These are phyloP conservation scores for Nitzschia putrida DNA, from an alignment of 108 stramenopile species.

Conservation along the genomic window DNA sequence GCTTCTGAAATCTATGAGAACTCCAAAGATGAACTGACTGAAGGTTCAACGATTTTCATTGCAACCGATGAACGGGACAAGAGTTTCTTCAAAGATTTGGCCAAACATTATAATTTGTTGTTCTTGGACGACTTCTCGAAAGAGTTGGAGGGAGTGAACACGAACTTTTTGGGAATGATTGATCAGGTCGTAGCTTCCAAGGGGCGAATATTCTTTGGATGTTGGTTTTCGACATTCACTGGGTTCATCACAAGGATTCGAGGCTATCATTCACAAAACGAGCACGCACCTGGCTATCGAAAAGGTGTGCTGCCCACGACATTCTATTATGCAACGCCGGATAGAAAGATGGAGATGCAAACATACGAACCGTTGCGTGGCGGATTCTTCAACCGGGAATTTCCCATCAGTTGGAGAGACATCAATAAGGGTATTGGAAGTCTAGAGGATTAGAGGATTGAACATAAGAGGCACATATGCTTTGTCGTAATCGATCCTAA, in stretches of 20 bases:
- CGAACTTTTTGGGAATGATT: constrained; percentile 83
- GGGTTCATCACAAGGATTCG: constrained; percentile 71
- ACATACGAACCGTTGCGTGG: constrained; percentile 42
- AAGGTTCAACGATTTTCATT: constrained; percentile 66
- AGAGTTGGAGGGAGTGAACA: constrained; percentile 49
- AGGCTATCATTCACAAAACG: constrained; percentile 63
- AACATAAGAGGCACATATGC: too few species aligned
- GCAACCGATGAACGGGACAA: constrained; percentile 88
- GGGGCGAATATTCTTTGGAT: constrained; percentile 54
- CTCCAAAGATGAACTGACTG: constrained; percentile 54
- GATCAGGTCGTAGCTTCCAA: constrained; percentile 84
- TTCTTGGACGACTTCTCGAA: constrained; percentile 78
- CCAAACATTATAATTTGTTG: constrained; percentile 59
- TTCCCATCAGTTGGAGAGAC: constrained; percentile 69
- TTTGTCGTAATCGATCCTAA: too few species aligned
- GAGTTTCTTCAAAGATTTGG: constrained; percentile 73
- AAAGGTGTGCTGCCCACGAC: constrained; percentile 49
- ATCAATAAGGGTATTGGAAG: constrained; percentile 20
- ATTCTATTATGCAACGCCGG: constrained; percentile 56
- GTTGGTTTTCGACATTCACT: constrained; percentile 46
- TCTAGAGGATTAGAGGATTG: neutral
- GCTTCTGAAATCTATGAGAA: constrained; percentile 61
- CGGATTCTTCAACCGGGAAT: constrained; percentile 73
- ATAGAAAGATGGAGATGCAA: constrained; percentile 54
- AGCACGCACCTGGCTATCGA: constrained; percentile 43